Base-by-base conservation (phyloP, 805 yeast species). In the Isabelozyma pseudorhagii region DNA sequence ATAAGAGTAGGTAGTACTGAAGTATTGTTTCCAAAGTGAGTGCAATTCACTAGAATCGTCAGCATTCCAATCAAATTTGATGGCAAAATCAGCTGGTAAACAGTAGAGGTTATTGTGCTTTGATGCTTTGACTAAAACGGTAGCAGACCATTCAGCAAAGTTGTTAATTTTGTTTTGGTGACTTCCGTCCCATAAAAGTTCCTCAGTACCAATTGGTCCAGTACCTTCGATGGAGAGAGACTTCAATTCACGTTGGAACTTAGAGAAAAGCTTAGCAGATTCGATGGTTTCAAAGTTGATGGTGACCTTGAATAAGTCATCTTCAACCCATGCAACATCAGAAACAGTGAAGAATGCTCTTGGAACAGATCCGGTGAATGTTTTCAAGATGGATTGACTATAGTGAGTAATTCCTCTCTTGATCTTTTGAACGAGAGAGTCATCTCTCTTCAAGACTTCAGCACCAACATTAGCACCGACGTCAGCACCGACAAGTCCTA, bases 271-370 rank as follows among this genome's bases (percentile, higher is more conserved):
- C 44, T 49, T 45, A 17, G 56, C 51, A 44, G 52, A 36, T 34
- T 44, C 56, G n/a, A 52, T 53, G n/a, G 62, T 52, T 36, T 53
- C 52, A 38, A 59, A 60, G 41, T 53, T 48, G 34, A 60, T 44
- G 14, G 58, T 55, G 41, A 57, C 61, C 51, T 60, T 54, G 52
- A 49, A 59, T 29, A 54, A 42, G 47, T 54, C 57, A 36, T 46
- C 61, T 34, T 50, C 42, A 25, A 56, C 58, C 41, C 40, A 53
- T 10, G 46, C 48, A 45, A 58, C 53, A 40, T 58, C 58, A 36
- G 66, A 60, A n/a, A 64, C 58, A 8, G 54, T 58, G 46, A 64
- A 54, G n/a, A 60, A 61, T 45, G 67, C 68, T 43, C 54, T 50
- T 31, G 67, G 67, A 40, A 42, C 46, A 18, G 47, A 18, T 9